Conservation (phyloP, 164 flowering plant genomes). For the Sedum album region DNA sequence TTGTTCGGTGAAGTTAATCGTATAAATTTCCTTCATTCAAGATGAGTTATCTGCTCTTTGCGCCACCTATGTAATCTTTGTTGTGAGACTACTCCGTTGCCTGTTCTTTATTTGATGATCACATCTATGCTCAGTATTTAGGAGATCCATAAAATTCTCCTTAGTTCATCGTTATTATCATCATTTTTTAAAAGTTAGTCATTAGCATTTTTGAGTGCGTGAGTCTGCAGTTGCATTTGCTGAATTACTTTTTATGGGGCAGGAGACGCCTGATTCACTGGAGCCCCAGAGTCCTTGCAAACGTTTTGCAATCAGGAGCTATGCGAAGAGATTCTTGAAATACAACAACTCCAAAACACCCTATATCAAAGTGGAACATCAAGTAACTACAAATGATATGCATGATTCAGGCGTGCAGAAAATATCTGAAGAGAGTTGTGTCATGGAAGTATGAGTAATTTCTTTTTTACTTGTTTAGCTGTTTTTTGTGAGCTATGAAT, state of each 20-base stretch:
- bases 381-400: conserved; percentile 50
- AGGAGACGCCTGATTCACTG: conserved; percentile 30
- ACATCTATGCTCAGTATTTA: not conserved
- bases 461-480: not conserved
- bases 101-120: not conserved
- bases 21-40: not conserved
- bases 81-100: not conserved
- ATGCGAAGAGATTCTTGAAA: conserved; percentile 73
- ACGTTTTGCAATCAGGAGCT: conserved; percentile 27
- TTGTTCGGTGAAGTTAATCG: not conserved
- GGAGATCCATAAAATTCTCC: no score
- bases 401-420: conserved; percentile 42
- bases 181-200: not conserved
- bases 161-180: not conserved
- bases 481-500: not conserved
- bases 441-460: conserved; percentile 49
- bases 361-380: conserved; percentile 47
- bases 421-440: conserved; percentile 45
- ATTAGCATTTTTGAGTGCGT: not conserved
- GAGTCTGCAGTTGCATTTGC: not conserved
- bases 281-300: conserved; percentile 21
- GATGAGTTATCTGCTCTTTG: not conserved
- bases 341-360: conserved; percentile 26
- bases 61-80: not conserved
- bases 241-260: conserved; percentile 7